phyloP scores from a whole-genome alignment of 1,139 yeast genomes.

The Blastobotrys aristatus region DNA sequence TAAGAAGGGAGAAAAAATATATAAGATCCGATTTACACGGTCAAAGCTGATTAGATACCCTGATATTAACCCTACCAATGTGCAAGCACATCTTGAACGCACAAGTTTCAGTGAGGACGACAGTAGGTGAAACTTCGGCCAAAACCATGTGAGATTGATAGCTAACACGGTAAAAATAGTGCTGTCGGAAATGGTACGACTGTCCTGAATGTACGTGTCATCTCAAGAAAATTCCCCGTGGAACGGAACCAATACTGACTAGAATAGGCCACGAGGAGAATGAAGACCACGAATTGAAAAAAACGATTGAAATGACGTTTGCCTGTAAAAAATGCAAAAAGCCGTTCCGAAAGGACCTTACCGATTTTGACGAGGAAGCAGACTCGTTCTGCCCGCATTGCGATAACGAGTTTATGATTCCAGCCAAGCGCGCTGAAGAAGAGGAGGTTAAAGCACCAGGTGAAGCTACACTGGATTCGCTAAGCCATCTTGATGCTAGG shows the following conservation, averaged over 20 bases:
- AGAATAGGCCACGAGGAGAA: constrained; percentile 32
- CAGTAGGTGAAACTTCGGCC: constrained; percentile 25
- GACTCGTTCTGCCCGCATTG: constrained; percentile 39
- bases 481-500: constrained; percentile 28
- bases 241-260: neutral
- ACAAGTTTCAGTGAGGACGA: constrained; percentile 37
- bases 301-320: constrained; percentile 35
- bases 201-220: constrained; percentile 36
- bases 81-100: constrained; percentile 37
- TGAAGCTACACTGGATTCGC: constrained; percentile 19
- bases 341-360: constrained; percentile 36
- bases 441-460: constrained; percentile 13
- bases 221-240: neutral
- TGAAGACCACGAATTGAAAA: constrained; percentile 33
- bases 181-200: constrained; percentile 37
- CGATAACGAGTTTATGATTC: constrained; percentile 36
- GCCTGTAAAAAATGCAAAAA: constrained; percentile 37
- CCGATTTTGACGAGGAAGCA: constrained; percentile 36
- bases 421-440: constrained; percentile 23
- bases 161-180: constrained; percentile 15
- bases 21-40: too few species aligned
- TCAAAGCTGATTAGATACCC: too few species aligned
- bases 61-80: too few species aligned
- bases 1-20: too few species aligned
- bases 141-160: too few species aligned